Evolutionary conservation across 768 basidiomycete genomes (phyloP), one percentile per base, ranked within the genome.

Genomic region (Russula virescens): DNA sequence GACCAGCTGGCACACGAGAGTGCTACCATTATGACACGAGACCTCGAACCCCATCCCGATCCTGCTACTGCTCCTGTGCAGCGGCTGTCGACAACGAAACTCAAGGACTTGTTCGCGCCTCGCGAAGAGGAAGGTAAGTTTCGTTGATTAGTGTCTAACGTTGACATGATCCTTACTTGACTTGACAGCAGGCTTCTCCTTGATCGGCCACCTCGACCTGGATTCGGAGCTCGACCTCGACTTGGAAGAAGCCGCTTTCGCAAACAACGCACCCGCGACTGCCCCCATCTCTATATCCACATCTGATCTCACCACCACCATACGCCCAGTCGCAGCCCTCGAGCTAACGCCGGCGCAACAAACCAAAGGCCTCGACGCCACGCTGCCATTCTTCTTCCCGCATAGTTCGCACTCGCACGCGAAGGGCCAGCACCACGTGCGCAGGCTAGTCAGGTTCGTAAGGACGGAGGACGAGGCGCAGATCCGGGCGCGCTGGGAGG

Each of bases 21-120:
- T 46, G 47, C 55, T 9, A 5, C 55, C 3, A 3, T 42, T n/a
- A 11, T 42, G 18, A 5, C 23, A 25, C 48, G 50, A 26, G 16
- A 43, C 2, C 42, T 34, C 6, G 55, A 55, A 31, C 31, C 31
- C 31, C 16, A 43, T 1, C 42, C 40, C 6, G 55, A 55, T 4
- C 31, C 31, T 8, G 31, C 31, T n/a, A 48, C 42, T 26, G 14
- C n/a, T 38, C 38, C 38, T 11, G 10, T 11, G 6, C 38, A 38
- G 14, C 42, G 3, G 26, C 47, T 42, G 26, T 46, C 25, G 10
- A 26, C 63, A 6, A 46, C 68, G 9, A 83, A 78, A 34, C 77
- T 93, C 23, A 89, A 89, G 69, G 86, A 89, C 65, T 75, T 92
- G 6, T 91, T 93, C 66, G 84, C 84, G 19, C 87, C 88, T 0